A percentile compares a stretch with the other conserved stretches of the same genome.
These are phyloP conservation scores for Ophiocordyceps polyrhachis-furcata DNA, from an alignment of 2,329 filamentous ascomycete genomes.

Conservation along the genomic window DNA sequence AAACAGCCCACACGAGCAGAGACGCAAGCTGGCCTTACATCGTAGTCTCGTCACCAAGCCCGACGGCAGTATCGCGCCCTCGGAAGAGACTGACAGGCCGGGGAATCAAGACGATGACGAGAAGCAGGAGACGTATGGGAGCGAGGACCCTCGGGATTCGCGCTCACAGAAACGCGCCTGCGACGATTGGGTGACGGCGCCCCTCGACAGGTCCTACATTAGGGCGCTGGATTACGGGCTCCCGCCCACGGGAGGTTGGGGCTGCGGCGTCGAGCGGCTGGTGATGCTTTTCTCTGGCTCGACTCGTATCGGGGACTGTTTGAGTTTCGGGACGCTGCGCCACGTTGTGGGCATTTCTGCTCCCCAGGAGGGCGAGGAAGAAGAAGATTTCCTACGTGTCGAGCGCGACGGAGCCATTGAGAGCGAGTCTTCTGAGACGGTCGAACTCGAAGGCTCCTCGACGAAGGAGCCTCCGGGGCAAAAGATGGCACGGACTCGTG, in stretches of 20 bases:
- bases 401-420: not conserved
- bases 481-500: too few relatives aligned
- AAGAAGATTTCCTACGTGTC: conserved; percentile 1
- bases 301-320: conserved; percentile 64
- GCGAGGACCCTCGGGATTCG: not conserved
- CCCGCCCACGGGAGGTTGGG: conserved; percentile 95
- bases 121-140: not conserved
- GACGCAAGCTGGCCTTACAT: conserved; percentile 56
- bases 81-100: conserved; percentile 3
- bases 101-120: conserved; percentile 15
- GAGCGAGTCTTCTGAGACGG: too few relatives aligned
- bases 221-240: conserved; percentile 72
- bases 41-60: conserved; percentile 17
- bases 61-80: conserved; percentile 11
- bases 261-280: conserved; percentile 76
- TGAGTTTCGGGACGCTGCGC: conserved; percentile 74
- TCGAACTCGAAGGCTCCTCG: too few relatives aligned
- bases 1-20: conserved; percentile 76
- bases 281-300: conserved; percentile 78
- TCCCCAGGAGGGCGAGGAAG: conserved; percentile 6
- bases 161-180: not conserved
- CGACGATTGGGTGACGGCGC: conserved; percentile 25
- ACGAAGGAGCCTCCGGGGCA: too few relatives aligned
- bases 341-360: conserved; percentile 39
- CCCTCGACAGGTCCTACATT: conserved; percentile 63